Conservation (phyloP, 2,329 filamentous ascomycete species). For the Pyrenophora teres region DNA sequence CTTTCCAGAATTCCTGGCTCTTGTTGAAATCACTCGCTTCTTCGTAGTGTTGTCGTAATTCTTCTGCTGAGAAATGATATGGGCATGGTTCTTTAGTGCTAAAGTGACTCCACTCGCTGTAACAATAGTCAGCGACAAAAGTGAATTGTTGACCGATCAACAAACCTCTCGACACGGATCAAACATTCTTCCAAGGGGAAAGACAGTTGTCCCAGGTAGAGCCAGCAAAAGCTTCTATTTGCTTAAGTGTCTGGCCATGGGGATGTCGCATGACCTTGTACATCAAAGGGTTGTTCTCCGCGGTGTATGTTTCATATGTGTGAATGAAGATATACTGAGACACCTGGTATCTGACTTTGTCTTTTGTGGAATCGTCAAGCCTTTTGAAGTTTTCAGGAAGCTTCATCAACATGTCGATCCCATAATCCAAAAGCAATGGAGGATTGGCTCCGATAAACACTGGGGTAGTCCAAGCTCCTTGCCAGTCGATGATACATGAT, state of each 20-base stretch:
- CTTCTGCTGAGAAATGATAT: conserved; percentile 31
- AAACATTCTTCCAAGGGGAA: conserved; percentile 31
- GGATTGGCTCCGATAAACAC: conserved; percentile 33
- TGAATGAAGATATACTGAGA: conserved; percentile 32
- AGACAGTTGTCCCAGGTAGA: conserved; percentile 33
- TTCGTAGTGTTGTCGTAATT: conserved; percentile 29
- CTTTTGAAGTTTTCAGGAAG: conserved; percentile 33
- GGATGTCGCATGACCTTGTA: conserved; percentile 30
- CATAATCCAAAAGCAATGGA: conserved; percentile 30
- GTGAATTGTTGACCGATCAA: conserved; percentile 8
- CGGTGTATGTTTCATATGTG: conserved; percentile 28
- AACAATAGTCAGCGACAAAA: conserved; percentile 14
- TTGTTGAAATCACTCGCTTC: conserved; percentile 29
- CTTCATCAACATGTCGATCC: conserved; percentile 34
- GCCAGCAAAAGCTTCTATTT: conserved; percentile 34
- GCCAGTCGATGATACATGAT: conserved; percentile 38
- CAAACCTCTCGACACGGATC: conserved; percentile 29
- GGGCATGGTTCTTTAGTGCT: conserved; percentile 28
- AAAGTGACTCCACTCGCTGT: conserved; percentile 32
- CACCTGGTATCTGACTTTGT: conserved; percentile 29
- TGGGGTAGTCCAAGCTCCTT: conserved; percentile 28
- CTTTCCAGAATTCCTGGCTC: conserved; percentile 32
- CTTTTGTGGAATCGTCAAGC: conserved; percentile 28
- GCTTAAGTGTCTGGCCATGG: conserved; percentile 32
- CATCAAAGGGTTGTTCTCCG: conserved; percentile 32